Percentiles rank a stretch among this genome's conserved stretches.
These are phyloP conservation scores for Colletotrichum kahawae DNA, from an alignment of 2,329 filamentous ascomycete genomes.

Conservation along the genomic window DNA sequence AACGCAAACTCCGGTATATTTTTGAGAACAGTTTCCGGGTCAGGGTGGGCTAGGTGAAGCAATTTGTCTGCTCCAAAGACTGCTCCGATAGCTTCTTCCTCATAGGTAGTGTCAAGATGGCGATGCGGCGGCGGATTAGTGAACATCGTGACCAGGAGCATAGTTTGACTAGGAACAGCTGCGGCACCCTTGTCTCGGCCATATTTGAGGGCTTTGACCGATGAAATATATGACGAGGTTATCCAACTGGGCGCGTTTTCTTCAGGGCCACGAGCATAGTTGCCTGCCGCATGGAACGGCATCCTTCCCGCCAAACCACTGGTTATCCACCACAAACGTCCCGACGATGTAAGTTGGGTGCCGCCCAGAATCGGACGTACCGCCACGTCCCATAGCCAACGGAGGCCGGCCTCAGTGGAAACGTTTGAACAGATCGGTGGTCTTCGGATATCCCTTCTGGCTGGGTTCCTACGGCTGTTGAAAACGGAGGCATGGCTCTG, in stretches of 20 bases:
- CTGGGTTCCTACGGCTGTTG: background rate
- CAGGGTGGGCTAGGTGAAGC: background rate
- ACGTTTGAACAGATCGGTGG: fast-evolving
- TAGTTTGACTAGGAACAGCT: background rate
- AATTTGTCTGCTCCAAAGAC: background rate
- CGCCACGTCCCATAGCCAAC: background rate
- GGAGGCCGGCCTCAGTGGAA: fast-evolving
- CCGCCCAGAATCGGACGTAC: background rate
- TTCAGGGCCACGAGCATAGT: background rate
- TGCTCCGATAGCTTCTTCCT: background rate
- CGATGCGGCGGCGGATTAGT: background rate
- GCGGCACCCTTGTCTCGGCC: background rate
- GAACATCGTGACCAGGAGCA: background rate
- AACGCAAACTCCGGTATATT: background rate
- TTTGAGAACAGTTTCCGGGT: background rate
- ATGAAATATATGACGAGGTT: background rate
- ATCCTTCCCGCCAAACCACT: background rate
- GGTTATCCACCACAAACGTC: background rate
- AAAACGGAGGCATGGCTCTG: background rate
- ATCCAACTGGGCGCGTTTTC: background rate
- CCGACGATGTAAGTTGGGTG: background rate
- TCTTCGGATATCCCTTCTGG: background rate
- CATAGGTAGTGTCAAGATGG: background rate
- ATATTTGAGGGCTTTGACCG: background rate
- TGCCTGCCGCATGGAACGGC: background rate